Conservation (phyloP, 805 yeast species). For the Debaryomyces prosopidis region DNA sequence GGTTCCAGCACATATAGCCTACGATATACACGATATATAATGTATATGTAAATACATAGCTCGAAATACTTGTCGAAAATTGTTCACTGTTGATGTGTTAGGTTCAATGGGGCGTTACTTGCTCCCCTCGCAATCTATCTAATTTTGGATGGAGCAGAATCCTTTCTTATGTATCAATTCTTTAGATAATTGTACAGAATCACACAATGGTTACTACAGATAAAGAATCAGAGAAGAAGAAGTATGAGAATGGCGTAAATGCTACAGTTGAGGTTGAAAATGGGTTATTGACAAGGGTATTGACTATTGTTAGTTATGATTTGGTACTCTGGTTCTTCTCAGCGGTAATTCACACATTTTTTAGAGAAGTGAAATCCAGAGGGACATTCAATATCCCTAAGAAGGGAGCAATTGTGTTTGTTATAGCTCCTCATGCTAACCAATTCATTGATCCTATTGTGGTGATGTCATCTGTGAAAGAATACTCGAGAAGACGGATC, state of each 20-base stretch:
- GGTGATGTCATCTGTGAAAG: slow-evolving; percentile 36
- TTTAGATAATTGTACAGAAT: no score
- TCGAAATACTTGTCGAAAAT: no score
- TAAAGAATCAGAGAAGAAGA: background rate
- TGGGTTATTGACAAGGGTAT: background rate
- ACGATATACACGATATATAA: no score
- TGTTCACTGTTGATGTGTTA: no score
- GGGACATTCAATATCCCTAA: slow-evolving; percentile 41
- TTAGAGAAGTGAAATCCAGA: slow-evolving; percentile 38
- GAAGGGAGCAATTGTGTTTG: slow-evolving; percentile 38
- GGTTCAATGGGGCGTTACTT: no score
- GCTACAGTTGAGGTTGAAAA: background rate
- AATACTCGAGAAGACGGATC: slow-evolving; percentile 29
- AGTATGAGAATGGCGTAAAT: background rate
- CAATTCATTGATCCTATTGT: slow-evolving; percentile 42
- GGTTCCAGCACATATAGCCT: no score
- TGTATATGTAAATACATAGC: no score
- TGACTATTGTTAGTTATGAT: slow-evolving; percentile 21
- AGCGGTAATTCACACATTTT: slow-evolving; percentile 38
- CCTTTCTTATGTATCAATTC: no score
- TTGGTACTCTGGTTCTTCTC: slow-evolving; percentile 33
- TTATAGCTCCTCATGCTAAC: slow-evolving; percentile 45
- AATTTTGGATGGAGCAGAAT: no score
- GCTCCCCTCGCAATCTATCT: no score
- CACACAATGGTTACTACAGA: no score